Conservation (phyloP, 2,329 filamentous ascomycete genomes). For the Trichoderma atrobrunneum region DNA sequence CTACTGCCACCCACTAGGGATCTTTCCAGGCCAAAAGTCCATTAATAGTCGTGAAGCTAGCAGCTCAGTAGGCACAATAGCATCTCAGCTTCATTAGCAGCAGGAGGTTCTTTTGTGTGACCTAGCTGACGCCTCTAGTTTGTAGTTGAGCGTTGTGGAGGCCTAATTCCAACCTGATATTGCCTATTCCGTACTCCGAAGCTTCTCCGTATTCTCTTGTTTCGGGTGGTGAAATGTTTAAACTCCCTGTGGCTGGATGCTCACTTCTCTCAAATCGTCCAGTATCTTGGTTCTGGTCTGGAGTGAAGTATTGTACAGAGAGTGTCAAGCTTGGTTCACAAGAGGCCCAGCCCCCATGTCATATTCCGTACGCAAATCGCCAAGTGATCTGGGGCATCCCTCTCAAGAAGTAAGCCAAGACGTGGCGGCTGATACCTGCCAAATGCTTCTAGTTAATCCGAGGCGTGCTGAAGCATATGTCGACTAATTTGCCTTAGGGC, state of each 20-base stretch:
- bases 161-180: neutral
- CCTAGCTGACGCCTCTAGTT: neutral
- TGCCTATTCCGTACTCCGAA: neutral
- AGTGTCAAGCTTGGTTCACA: neutral
- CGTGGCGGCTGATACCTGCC: neutral
- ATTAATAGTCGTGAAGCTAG: neutral
- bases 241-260: neutral
- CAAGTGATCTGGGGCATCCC: neutral
- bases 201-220: neutral
- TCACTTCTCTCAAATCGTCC: neutral
- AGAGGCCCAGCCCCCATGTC: neutral
- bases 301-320: neutral
- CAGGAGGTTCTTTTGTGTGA: neutral
- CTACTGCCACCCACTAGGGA: neutral
- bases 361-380: neutral
- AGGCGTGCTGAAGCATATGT: neutral
- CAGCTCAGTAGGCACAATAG: neutral
- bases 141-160: neutral
- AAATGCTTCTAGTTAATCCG: neutral
- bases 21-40: neutral
- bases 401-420: neutral
- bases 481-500: neutral
- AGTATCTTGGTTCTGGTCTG: neutral
- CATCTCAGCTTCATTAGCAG: neutral
- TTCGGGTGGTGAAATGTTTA: neutral